Conservation (phyloP, 2,329 filamentous ascomycete genomes). For the Colletotrichum trifolii region DNA sequence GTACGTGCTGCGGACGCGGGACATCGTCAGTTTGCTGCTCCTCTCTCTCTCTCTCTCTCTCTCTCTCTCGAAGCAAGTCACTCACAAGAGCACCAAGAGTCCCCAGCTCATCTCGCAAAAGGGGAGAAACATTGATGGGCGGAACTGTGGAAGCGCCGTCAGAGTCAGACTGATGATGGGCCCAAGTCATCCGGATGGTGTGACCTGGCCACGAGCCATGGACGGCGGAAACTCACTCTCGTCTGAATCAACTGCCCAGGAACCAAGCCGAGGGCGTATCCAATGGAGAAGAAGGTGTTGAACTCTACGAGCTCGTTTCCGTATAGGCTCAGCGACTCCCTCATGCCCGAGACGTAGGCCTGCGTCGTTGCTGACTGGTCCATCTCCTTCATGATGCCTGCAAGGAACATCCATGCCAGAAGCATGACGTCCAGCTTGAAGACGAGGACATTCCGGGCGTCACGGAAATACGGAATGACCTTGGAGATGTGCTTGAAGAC, state of each 20-base stretch:
- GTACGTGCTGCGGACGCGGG: conserved; percentile 36
- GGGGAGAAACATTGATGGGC: conserved; percentile 39
- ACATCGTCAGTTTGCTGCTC: not conserved
- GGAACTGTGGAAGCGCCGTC: not conserved
- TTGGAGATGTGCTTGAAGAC: conserved; percentile 36
- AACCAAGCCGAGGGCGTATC: conserved; percentile 41
- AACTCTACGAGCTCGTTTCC: conserved; percentile 44
- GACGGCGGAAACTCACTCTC: conserved; percentile 31
- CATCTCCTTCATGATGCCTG: conserved; percentile 40
- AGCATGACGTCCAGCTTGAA: conserved; percentile 50
- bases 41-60: too few relatives aligned
- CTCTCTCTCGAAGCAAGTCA: too few relatives aligned
- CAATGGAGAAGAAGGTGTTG: conserved; percentile 40
- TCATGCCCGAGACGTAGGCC: conserved; percentile 55
- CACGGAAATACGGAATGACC: conserved; percentile 42
- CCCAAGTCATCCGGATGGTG: not conserved
- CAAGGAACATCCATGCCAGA: conserved; percentile 48
- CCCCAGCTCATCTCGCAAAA: conserved; percentile 53
- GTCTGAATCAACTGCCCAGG: conserved; percentile 44
- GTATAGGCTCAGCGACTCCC: conserved; percentile 46
- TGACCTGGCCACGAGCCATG: not conserved
- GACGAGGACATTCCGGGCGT: conserved; percentile 47
- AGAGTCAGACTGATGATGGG: not conserved
- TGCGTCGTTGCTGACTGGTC: conserved; percentile 51
- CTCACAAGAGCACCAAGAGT: conserved; percentile 38